Conservation (phyloP, 192 early-diverging fungal species). For the Coemansia pectinata region DNA sequence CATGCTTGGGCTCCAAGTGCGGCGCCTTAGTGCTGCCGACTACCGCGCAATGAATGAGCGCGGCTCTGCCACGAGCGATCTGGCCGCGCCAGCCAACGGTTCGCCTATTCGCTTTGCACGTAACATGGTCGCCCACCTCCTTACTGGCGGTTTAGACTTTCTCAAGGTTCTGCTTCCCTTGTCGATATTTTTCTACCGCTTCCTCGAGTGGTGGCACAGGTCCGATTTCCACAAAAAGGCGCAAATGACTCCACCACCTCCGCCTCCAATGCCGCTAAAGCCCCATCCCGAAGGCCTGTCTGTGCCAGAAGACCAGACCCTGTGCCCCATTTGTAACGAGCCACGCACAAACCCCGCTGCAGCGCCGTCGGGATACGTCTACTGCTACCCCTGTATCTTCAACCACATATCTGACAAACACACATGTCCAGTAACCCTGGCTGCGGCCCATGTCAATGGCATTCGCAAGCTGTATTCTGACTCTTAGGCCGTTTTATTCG, state of each 20-base stretch:
- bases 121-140: slow-evolving; percentile 55
- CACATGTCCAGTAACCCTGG: slow-evolving; percentile 79
- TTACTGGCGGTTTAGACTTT: slow-evolving; percentile 61
- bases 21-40: slow-evolving; percentile 78
- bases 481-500: background rate
- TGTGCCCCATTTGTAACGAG: slow-evolving; percentile 77
- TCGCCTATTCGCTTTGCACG: slow-evolving; percentile 38
- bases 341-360: slow-evolving; percentile 84
- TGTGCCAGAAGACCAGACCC: slow-evolving; percentile 68
- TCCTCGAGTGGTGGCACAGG: slow-evolving; percentile 96
- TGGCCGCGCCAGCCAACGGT: slow-evolving; percentile 44
- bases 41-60: slow-evolving; percentile 59
- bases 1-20: slow-evolving; percentile 73
- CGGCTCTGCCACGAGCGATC: slow-evolving; percentile 42
- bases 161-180: slow-evolving; percentile 80
- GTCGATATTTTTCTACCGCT: slow-evolving; percentile 91
- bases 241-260: slow-evolving; percentile 60
- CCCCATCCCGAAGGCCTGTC: slow-evolving; percentile 75
- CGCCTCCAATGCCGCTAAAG: slow-evolving; percentile 72
- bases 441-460: slow-evolving; percentile 15
- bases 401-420: slow-evolving; percentile 69
- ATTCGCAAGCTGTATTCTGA: slow-evolving; percentile 56
- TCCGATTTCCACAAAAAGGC: slow-evolving; percentile 70
- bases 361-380: slow-evolving; percentile 86
- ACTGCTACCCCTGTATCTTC: slow-evolving; percentile 90